Percentiles rank a stretch among this genome's conserved stretches.
Conservation (phyloP, 768 basidiomycete genomes). For the Amanita subjunquillea region DNA sequence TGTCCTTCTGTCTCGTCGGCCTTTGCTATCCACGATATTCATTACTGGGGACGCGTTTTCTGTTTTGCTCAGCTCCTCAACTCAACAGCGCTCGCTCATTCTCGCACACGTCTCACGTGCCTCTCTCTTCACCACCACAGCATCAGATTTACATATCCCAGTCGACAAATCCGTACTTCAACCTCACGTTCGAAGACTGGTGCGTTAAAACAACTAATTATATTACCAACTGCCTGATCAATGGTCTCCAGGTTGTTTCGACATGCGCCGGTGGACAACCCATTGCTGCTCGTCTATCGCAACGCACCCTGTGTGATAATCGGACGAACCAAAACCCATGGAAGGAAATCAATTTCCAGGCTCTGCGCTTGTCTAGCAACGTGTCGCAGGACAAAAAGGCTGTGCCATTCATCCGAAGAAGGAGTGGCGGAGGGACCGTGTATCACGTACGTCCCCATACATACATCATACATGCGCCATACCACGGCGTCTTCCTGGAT, state of each 20-base stretch:
- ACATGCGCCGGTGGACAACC: slow-evolving; percentile 51
- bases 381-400: slow-evolving; percentile 10
- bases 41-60: background rate
- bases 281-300: slow-evolving; percentile 80
- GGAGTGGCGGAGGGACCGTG: slow-evolving; percentile 92
- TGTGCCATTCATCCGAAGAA: slow-evolving; percentile 72
- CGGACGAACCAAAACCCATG: slow-evolving; percentile 97
- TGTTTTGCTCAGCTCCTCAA: background rate
- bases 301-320: slow-evolving; percentile 87
- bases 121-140: slow-evolving; percentile 13
- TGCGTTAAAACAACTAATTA: slow-evolving; percentile 20
- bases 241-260: slow-evolving; percentile 43
- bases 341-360: slow-evolving; percentile 83
- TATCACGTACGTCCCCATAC: slow-evolving; percentile 64
- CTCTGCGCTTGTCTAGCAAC: slow-evolving; percentile 25
- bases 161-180: slow-evolving; percentile 80
- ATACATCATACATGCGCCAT: background rate
- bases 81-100: background rate
- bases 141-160: slow-evolving; percentile 63
- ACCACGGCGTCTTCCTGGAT: background rate
- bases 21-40: background rate
- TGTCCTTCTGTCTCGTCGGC: background rate
- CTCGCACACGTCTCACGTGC: background rate
- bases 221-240: background rate
- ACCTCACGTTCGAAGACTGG: slow-evolving; percentile 89